These are phyloP conservation scores for Zygosaccharomyces pseudobailii DNA, from an alignment of 1,139 yeast genomes.

Conservation along the genomic window DNA sequence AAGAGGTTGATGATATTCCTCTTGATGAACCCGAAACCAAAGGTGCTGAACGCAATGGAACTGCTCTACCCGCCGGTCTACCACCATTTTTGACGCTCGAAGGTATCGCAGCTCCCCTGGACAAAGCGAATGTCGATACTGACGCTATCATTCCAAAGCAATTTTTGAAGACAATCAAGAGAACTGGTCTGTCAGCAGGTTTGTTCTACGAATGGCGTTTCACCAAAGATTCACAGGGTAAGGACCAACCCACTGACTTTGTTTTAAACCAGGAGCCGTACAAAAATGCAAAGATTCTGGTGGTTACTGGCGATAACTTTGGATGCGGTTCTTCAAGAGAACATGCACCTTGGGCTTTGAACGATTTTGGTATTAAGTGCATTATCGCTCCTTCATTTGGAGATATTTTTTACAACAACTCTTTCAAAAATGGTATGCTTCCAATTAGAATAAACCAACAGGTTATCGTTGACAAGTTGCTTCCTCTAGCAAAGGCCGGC, in stretches of 20 bases:
- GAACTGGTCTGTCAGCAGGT: constrained; percentile 88
- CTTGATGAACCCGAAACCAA: constrained; percentile 28
- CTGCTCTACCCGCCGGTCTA: constrained; percentile 50
- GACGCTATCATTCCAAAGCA: constrained; percentile 99
- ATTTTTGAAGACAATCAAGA: constrained; percentile 92
- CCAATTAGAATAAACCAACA: constrained; percentile 85
- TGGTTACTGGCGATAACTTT: constrained; percentile 93
- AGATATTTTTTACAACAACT: constrained; percentile 94
- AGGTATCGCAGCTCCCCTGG: constrained; percentile 90
- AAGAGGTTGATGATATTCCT: constrained; percentile 57
- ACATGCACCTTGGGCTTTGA: constrained; percentile 99
- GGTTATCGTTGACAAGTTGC: constrained; percentile 60
- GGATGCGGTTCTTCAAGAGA: constrained; percentile 99
- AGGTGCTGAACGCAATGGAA: constrained; percentile 31
- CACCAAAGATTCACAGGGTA: constrained; percentile 62
- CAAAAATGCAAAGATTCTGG: constrained; percentile 71
- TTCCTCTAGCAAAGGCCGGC: constrained; percentile 76
- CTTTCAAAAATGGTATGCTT: constrained; percentile 88
- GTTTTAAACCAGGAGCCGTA: constrained; percentile 82
- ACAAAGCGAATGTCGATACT: constrained; percentile 92
- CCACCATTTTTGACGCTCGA: constrained; percentile 71
- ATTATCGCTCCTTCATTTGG: constrained; percentile 98
- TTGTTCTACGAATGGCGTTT: constrained; percentile 87
- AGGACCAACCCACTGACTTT: constrained; percentile 80
- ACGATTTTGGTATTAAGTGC: constrained; percentile 92